These are phyloP conservation scores for Trichoderma asperelloides DNA, from an alignment of 495 filamentous ascomycete genomes.

Conservation along the genomic window DNA sequence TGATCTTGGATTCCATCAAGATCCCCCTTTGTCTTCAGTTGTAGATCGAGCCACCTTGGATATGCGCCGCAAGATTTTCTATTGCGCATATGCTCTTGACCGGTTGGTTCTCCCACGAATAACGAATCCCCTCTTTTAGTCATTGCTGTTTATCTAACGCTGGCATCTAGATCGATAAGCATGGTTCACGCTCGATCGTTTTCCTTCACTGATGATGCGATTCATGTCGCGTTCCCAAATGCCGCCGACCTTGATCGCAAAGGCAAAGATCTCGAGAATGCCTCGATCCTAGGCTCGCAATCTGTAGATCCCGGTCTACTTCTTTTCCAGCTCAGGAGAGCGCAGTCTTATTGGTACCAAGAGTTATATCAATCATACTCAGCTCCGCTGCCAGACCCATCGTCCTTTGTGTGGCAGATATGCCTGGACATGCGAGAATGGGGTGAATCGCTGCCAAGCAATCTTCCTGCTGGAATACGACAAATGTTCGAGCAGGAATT, in stretches of 20 bases:
- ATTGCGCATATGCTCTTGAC: conserved; percentile 80
- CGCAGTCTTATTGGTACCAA: conserved; percentile 77
- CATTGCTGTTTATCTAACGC: conserved; percentile 9
- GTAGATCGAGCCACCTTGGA: conserved; percentile 58
- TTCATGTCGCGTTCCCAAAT: conserved; percentile 53
- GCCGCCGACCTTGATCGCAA: conserved; percentile 25
- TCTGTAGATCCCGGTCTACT: conserved; percentile 45
- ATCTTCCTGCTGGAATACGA: conserved; percentile 48
- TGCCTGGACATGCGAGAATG: conserved; percentile 58
- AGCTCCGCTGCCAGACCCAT: conserved; percentile 49
- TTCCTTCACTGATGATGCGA: conserved; percentile 85
- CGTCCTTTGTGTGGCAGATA: conserved; percentile 52
- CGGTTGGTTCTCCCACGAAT: conserved; percentile 40
- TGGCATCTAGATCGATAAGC: conserved; percentile 55
- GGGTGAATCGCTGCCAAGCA: conserved; percentile 51
- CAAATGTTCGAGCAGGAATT: conserved; percentile 72
- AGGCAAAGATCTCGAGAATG: conserved; percentile 27
- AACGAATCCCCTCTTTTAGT: background rate
- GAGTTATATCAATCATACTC: conserved; percentile 62
- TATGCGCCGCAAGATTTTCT: conserved; percentile 68
- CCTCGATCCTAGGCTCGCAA: conserved; percentile 37
- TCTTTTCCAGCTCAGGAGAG: conserved; percentile 64
- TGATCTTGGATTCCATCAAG: conserved; percentile 84
- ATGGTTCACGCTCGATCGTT: conserved; percentile 73
- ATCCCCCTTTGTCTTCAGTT: conserved; percentile 58